Evolutionary conservation across 139 green algal species (phyloP), one percentile per base, ranked within the genome.

Genomic region (Tetradesmus obliquus): DNA sequence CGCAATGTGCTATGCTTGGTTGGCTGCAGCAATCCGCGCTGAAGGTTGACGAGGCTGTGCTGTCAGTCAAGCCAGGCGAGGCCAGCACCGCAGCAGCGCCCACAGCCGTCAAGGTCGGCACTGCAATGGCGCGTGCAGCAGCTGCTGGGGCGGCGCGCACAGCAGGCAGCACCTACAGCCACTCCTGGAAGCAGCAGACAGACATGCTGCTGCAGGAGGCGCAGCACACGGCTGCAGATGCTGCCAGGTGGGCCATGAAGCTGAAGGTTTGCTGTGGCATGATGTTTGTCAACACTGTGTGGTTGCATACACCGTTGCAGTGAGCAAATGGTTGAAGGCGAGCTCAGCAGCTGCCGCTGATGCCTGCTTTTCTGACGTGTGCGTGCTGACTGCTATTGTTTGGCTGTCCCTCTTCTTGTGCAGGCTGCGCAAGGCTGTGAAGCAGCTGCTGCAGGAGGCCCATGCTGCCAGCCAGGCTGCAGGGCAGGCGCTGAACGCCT

Each of bases 381-480:
- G 74, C 1, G 2, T 54, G n/a, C 8, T 19, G 3, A 51, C 51
- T 85, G 80, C 12, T 58, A 22, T 82, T 1, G 7, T 55, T 10
- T 13, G 10, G 60, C n/a, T 54, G 74, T 15, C 9, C 15, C 9
- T 45, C 51, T 85, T 1, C 80, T 82, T 12, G 71, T 51, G 12
- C 87, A 91, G 88, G 51, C n/a, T 91, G 17, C 88, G 88, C 79
- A 74, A 79, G 57, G 58, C 32, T 10, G 74, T 87, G 79, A 91
- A 87, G 79, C 57, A 87, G 62, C 51, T 84, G 62, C 69, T 89
- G 66, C 89, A 83, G 66, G 82, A 92, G 20, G n/a, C 22, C 10
- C 58, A 79, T n/a, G 60, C 57, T n/a, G 53, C 79, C 5, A 86
- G 19, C 32, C 76, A 87, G 53, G 58, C 60, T 22, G 54, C 62